These are phyloP conservation scores for Chalciporus piperatoides DNA, from an alignment of 1,284 basidiomycete genomes.

Conservation along the genomic window DNA sequence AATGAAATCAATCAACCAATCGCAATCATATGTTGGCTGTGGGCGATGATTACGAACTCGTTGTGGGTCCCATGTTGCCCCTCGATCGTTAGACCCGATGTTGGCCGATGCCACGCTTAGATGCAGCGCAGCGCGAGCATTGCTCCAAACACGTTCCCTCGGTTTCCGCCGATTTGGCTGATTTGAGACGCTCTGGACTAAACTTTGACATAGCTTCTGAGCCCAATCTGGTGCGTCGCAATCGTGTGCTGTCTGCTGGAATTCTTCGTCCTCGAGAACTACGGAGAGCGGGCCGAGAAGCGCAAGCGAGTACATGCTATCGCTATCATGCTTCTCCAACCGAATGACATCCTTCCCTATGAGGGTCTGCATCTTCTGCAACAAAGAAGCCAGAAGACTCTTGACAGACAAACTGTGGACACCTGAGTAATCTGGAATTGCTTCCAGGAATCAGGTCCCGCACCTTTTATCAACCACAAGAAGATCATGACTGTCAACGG, in stretches of 20 bases:
- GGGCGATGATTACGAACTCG: not conserved
- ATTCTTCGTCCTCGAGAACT: slow-evolving; percentile 3
- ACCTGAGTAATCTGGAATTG: not conserved
- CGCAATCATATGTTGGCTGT: not conserved
- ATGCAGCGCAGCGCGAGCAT: slow-evolving; percentile 4
- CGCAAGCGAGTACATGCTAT: slow-evolving; percentile 29
- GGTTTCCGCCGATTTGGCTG: not conserved
- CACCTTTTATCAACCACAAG: slow-evolving; percentile 8
- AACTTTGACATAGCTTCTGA: slow-evolving; percentile 1
- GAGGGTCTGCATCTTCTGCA: not conserved
- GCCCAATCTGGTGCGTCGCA: not conserved
- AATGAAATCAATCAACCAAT: slow-evolving; percentile 8
- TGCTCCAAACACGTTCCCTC: slow-evolving; percentile 1
- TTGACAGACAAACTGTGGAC: not conserved
- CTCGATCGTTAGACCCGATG: not conserved
- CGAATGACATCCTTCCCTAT: not conserved
- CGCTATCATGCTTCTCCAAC: slow-evolving; percentile 30
- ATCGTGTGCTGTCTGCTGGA: not conserved
- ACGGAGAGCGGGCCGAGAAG: slow-evolving; percentile 5
- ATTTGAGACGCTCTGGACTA: slow-evolving; percentile 1
- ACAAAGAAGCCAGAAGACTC: not conserved
- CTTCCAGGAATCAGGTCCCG: not conserved
- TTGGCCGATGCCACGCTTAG: slow-evolving; percentile 1
- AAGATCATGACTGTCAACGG: not conserved
- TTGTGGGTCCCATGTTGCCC: not conserved